Base-by-base conservation (phyloP, 176 grass and related monocot genomes). In the Aegilops bicornis region DNA sequence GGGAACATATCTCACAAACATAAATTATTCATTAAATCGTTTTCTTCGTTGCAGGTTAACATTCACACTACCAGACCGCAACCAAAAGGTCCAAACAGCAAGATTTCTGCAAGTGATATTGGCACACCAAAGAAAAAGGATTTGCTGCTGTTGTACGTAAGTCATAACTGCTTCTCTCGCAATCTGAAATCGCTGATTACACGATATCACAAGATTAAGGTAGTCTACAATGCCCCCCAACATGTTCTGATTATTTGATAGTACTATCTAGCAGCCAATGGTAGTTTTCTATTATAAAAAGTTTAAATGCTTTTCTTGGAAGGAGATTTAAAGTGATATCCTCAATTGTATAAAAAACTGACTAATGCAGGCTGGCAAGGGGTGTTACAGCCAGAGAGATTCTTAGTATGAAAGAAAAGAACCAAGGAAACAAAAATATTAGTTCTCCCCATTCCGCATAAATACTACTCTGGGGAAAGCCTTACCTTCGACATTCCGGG, bases 381-480 rank as follows among this genome's bases (percentile, higher is more conserved):
- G 14, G 17, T 50, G 10, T 70, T 70, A 23, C 31, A 48, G 8
- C 12, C 13, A 52, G 33, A 54, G 23, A 17, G 60, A 24, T n/a
- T 63, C 54, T 73, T 33, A 24, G 19, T 64, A 84, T 7, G 56
- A 62, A 76, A 29, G 24, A 84, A 61, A 74, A 60, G 23, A 63
- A 75, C 35, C 29, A 64, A 64, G 22, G 9, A 81, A 73, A 17
- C 67, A 81, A 64, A 64, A 87, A 36, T 43, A 11, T 35, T 78
- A n/a, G 4, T 12, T 11, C 19, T 58, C 50, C 30, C 32, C 37
- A 43, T 73, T 73, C 37, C 20, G 19, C 56, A n/a, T n/a, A 58
- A 22, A 58, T 59, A 59, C 56, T 22, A 23, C 13, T 63, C 7
- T 64, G 59, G 22, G 37, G 24, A 84, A 64, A 76, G 20, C 16